These are phyloP conservation scores for Phytophthora syringae DNA, from an alignment of 352 stramenopile species.

Conservation along the genomic window DNA sequence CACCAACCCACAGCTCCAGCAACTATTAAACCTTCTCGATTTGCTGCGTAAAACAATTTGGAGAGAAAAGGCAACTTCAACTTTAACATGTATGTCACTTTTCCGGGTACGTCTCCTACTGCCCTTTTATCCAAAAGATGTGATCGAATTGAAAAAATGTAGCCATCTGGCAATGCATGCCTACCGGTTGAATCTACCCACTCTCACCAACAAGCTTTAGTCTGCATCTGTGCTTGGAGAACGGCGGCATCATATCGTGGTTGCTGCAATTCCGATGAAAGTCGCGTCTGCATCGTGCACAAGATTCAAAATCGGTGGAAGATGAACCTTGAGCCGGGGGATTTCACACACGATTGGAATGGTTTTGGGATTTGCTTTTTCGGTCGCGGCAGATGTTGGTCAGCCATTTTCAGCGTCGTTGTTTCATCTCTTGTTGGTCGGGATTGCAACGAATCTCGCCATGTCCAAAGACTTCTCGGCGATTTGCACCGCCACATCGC, in stretches of 20 bases:
- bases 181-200: no score
- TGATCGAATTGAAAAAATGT: no score
- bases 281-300: background rate
- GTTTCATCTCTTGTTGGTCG: background rate
- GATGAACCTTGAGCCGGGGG: background rate
- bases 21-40: constrained; percentile 10
- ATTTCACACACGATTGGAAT: background rate
- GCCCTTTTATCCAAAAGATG: no score
- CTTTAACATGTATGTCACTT: no score
- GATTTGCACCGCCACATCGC: background rate
- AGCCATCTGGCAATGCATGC: no score
- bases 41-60: constrained; percentile 27
- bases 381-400: background rate
- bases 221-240: no score
- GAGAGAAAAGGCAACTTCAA: no score
- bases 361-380: background rate
- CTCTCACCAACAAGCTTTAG: no score
- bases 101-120: no score
- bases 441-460: background rate
- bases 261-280: no score
- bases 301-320: background rate
- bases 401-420: no score
- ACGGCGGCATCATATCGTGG: no score
- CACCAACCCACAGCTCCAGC: background rate
- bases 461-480: background rate